Percentiles rank a stretch among this genome's conserved stretches.
Evolutionary conservation across 495 filamentous ascomycete genomes (phyloP).

Genomic region (Viridothelium virens): DNA sequence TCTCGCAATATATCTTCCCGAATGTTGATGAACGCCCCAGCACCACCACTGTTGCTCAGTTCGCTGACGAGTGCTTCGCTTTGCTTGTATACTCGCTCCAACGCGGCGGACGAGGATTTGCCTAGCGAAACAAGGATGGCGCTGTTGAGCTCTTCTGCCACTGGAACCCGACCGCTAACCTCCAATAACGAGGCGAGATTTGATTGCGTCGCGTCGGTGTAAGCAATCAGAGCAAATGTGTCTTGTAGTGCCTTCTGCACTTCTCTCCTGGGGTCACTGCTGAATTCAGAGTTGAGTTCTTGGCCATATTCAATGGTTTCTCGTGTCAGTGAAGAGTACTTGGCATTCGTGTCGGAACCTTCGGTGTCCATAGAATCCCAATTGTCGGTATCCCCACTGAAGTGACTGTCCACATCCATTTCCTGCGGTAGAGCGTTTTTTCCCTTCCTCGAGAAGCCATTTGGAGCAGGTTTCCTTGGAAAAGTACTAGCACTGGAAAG

Average conservation of each 20-base stretch:
- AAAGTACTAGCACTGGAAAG: conserved; percentile 40
- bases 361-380: conserved; percentile 18
- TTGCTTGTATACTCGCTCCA: conserved; percentile 83
- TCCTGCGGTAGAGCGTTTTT: not conserved
- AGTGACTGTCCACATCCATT: conserved; percentile 2
- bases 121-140: conserved; percentile 86
- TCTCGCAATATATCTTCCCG: conserved; percentile 18
- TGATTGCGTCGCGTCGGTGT: conserved; percentile 66
- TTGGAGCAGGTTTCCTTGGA: conserved; percentile 20
- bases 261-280: conserved; percentile 56
- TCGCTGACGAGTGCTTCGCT: conserved; percentile 78
- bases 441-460: conserved; percentile 8
- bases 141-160: conserved; percentile 91
- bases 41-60: conserved; percentile 65
- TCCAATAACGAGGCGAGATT: conserved; percentile 75
- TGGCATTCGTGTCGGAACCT: conserved; percentile 27
- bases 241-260: conserved; percentile 69
- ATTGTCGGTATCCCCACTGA: not conserved
- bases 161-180: conserved; percentile 60
- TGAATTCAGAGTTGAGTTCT: conserved; percentile 67
- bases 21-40: conserved; percentile 82
- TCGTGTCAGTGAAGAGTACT: conserved; percentile 51
- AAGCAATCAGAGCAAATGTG: conserved; percentile 83
- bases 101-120: conserved; percentile 76
- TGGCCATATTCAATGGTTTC: conserved; percentile 76